A percentile compares a stretch with the other conserved stretches of the same genome.
Evolutionary conservation across 73 alveolate genomes (phyloP).

Genomic region (Chromera velia): DNA sequence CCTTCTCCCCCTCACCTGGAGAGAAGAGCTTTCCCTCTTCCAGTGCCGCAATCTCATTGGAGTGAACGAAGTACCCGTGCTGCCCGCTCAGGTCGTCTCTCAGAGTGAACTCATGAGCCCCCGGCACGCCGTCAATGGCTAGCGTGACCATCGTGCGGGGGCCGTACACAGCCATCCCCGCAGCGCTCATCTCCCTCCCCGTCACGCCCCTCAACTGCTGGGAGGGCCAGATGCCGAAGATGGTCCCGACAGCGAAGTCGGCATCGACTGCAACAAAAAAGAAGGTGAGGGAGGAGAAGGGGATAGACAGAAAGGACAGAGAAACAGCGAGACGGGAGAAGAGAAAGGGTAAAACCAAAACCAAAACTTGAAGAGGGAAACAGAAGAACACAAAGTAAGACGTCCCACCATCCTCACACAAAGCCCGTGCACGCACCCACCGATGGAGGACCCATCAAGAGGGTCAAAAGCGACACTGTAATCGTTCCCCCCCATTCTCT

Average conservation of each 20-base stretch:
- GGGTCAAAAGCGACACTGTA: conserved; percentile 60
- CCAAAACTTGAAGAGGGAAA: too few species aligned
- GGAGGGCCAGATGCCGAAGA: conserved; percentile 61
- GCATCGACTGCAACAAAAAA: conserved; percentile 21
- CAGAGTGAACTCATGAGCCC: conserved; percentile 51
- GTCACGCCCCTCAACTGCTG: conserved; percentile 45
- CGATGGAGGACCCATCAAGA: conserved; percentile 56
- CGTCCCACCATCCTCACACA: too few species aligned
- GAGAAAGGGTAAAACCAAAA: too few species aligned
- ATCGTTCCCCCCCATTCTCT: not conserved
- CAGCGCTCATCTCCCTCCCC: conserved; percentile 58
- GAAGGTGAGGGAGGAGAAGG: too few species aligned
- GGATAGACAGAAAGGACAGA: too few species aligned
- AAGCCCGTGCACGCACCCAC: not conserved
- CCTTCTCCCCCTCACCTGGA: conserved; percentile 35
- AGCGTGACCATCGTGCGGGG: conserved; percentile 49
- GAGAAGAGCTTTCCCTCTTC: conserved; percentile 47
- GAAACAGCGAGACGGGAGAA: too few species aligned
- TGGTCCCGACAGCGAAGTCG: conserved; percentile 54
- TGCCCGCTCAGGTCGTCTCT: conserved; percentile 13
- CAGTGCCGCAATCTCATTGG: conserved; percentile 25
- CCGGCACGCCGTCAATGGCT: conserved; percentile 34
- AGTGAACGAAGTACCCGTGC: conserved; percentile 31
- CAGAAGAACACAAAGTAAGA: too few species aligned
- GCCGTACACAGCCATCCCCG: conserved; percentile 54